Evolutionary conservation across 495 filamentous ascomycete genomes (phyloP), one percentile per base, ranked within the genome.

Genomic region (Trichocladium uniseriatum): DNA sequence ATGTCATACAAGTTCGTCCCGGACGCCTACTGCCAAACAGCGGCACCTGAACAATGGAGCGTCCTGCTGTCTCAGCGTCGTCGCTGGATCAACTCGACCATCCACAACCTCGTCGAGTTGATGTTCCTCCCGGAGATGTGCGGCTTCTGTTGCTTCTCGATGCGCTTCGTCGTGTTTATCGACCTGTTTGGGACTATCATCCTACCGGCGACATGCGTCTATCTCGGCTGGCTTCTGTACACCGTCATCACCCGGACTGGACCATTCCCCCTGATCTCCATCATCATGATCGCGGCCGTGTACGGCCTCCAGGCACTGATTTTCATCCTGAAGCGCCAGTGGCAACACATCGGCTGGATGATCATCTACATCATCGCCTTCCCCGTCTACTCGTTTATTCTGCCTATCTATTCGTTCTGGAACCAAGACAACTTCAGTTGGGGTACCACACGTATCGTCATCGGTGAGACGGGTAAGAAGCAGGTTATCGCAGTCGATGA

Each of bases 281-380:
- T 98, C 48, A 74, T 84, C 60, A 85, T 98, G 71, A 67, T 98
- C 59, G 90, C 85, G 22, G 87, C 76, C 54, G 86, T 97, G 5
- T 98, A 98, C 58, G 92, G 92, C 73, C 79, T 98, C 11, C 92
- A 98, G 60, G 89, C 89, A 2, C 68, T 96, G 24, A 92, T 98
- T 57, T 98, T 98, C 73, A 88, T 97, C 56, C 68, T 97, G 54
- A 94, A 90, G 66, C 78, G 94, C 11, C 87, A 97, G 67, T 98
- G 92, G 92, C 88, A 98, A 64, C 89, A 95, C 60, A 75, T 98
- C 36, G 92, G 92, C 39, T 98, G 92, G 92, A 96, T 98, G 88
- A 84, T 97, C 59, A 97, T 98, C 60, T 98, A 98, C 66, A 76
- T 98, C 53, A 56, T 89, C 7, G 94, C 92, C 1, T 95, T 85